Base-by-base conservation (phyloP, 163 green algal species). In the Smithsoniella earleae region DNA sequence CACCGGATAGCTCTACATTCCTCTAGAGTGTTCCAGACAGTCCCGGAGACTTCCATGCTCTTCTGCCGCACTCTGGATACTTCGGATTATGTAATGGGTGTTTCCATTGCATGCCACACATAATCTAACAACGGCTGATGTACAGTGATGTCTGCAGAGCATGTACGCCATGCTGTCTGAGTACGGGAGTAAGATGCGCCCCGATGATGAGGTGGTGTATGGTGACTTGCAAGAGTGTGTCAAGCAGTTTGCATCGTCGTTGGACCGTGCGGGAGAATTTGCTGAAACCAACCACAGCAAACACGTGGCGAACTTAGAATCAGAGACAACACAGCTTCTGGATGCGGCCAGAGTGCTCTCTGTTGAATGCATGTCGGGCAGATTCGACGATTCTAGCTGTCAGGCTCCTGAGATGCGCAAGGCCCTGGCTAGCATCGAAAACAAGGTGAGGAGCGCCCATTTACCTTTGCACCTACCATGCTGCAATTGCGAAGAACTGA, bases 91-190 rank as follows among this genome's bases (percentile, higher is more conserved):
- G n/a, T n/a, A n/a, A n/a, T n/a, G n/a, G n/a, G n/a, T n/a, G n/a
- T n/a, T n/a, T n/a, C n/a, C n/a, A n/a, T n/a, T n/a, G n/a, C n/a
- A n/a, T n/a, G n/a, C n/a, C n/a, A n/a, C n/a, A n/a, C n/a, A n/a
- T n/a, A n/a, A n/a, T n/a, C n/a, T n/a, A n/a, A n/a, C n/a, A n/a
- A n/a, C n/a, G n/a, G n/a, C n/a, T 49, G 40, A 22, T 49, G 13
- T 49, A 10, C 40, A 22, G 40, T 49, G 40, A 22, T 49, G 10
- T 49, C 40, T 86, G 30, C 75, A 85, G 46, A 79, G 80, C 36
- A 88, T 90, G 85, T 89, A 88, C 74, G 75, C 82, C 3, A 87
- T 89, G 80, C 81, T 90, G n/a, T 66, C 38, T 0, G 72, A 84
- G 63, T 89, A 86, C 64, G 85, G 85, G 4, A 81, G 83, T 40